Conservation (phyloP, 129 eudicot genomes). For the Arctium minus region DNA sequence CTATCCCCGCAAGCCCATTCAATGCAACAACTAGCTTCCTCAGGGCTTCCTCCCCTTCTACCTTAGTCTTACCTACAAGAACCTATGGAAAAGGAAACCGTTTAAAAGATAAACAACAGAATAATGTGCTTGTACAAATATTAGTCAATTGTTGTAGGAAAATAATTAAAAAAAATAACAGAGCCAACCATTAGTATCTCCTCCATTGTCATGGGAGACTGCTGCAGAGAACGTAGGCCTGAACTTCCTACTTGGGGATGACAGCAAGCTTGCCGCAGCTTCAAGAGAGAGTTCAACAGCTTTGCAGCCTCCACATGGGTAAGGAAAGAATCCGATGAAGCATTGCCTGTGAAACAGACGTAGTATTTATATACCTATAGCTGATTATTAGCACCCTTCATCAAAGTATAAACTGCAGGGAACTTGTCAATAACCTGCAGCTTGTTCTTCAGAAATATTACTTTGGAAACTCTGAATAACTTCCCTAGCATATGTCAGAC, state of each 20-base stretch:
- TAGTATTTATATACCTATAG: conserved; percentile 9
- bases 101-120: conserved; percentile 9
- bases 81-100: conserved; percentile 41
- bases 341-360: conserved; percentile 38
- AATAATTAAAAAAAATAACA: background rate
- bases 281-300: conserved; percentile 85
- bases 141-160: background rate
- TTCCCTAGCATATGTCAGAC: conserved; percentile 73
- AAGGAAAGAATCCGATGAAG: conserved; percentile 49
- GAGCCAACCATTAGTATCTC: conserved; percentile 72
- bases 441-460: conserved; percentile 33
- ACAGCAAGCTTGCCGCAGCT: conserved; percentile 98
- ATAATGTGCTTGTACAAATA: background rate
- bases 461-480: conserved; percentile 58
- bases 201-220: conserved; percentile 98
- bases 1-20: conserved; percentile 92
- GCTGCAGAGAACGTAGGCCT: conserved; percentile 85
- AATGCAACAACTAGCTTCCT: conserved; percentile 77
- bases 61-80: conserved; percentile 86
- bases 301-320: conserved; percentile 85
- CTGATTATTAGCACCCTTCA: background rate
- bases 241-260: conserved; percentile 99
- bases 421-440: conserved; percentile 45
- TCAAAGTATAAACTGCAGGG: conserved; percentile 2
- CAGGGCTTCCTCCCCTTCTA: conserved; percentile 96